phyloP scores from a whole-genome alignment of 768 basidiomycete genomes.

The Filobasidium floriforme region DNA sequence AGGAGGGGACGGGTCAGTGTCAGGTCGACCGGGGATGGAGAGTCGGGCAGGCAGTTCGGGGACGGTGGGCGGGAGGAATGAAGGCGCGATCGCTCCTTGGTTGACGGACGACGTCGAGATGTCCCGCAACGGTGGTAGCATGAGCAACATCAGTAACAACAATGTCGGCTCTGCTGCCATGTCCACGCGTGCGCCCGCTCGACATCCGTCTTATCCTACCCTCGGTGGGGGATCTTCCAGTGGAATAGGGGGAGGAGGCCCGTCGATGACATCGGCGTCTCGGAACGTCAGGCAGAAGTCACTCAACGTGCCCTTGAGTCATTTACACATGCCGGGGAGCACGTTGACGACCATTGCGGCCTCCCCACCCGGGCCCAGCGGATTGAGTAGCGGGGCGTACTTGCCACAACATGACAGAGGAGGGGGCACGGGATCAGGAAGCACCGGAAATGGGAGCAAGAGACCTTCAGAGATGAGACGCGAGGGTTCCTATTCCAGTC shows the following conservation, averaged over 20 bases:
- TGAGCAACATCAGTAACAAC: too few species aligned
- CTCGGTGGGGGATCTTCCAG: conserved; percentile 9
- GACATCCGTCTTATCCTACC: background rate
- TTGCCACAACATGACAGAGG: background rate
- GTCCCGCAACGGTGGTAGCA: background rate
- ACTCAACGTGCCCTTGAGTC: background rate
- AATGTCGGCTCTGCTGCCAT: background rate
- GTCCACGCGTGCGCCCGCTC: background rate
- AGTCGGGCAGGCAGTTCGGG: background rate
- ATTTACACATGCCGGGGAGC: background rate
- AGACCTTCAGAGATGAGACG: background rate
- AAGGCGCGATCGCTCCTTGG: conserved; percentile 43
- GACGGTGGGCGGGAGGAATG: conserved; percentile 26
- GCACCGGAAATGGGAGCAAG: background rate
- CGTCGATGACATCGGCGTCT: background rate
- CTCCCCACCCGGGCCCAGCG: conserved; percentile 3
- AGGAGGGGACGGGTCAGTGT: background rate
- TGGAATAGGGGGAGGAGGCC: conserved; percentile 1
- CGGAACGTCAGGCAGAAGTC: conserved; percentile 2
- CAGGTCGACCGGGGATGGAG: background rate
- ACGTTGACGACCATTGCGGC: conserved; percentile 19
- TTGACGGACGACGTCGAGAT: conserved; percentile 32
- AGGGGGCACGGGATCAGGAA: conserved; percentile 15
- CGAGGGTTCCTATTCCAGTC: conserved; percentile 25
- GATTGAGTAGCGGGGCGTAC: background rate